A percentile compares a stretch with the other conserved stretches of the same genome.
Conservation (phyloP, 305 asterid genomes). For the Solanum hybrid region DNA sequence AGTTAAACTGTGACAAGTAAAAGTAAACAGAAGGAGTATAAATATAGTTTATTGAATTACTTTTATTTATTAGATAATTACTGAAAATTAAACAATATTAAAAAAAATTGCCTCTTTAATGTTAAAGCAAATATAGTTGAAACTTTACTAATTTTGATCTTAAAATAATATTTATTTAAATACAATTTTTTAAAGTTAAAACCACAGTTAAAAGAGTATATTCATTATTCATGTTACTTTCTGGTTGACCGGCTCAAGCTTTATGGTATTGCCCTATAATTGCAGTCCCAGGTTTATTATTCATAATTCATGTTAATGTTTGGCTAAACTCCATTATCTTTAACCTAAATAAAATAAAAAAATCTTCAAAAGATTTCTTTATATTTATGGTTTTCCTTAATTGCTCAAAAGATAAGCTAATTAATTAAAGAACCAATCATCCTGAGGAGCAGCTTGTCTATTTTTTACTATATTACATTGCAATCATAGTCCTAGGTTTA, state of each 20-base stretch:
- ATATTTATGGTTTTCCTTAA: neutral
- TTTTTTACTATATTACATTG: neutral
- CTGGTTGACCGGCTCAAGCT: neutral
- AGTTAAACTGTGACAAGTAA: too few relatives aligned
- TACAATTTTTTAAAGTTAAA: neutral
- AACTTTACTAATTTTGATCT: neutral
- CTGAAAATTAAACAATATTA: neutral
- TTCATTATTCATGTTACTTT: neutral
- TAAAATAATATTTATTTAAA: neutral
- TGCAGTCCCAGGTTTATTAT: neutral
- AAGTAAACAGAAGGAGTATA: too few relatives aligned
- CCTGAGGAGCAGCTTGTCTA: neutral
- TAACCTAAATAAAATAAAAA: neutral
- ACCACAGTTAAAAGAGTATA: neutral
- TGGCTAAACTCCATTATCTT: neutral
- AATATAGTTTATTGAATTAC: neutral
- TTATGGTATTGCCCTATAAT: neutral
- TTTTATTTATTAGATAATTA: neutral
- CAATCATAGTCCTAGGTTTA: slow-evolving; percentile 1
- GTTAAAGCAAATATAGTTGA: neutral
- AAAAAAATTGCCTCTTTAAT: neutral
- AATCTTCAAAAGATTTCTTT: neutral
- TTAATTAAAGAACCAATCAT: neutral
- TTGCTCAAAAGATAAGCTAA: neutral
- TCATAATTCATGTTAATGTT: neutral